A percentile compares a stretch with the other conserved stretches of the same genome.
phyloP scores from a whole-genome alignment of 2,329 filamentous ascomycete genomes.

The Colletotrichum truncatum region DNA sequence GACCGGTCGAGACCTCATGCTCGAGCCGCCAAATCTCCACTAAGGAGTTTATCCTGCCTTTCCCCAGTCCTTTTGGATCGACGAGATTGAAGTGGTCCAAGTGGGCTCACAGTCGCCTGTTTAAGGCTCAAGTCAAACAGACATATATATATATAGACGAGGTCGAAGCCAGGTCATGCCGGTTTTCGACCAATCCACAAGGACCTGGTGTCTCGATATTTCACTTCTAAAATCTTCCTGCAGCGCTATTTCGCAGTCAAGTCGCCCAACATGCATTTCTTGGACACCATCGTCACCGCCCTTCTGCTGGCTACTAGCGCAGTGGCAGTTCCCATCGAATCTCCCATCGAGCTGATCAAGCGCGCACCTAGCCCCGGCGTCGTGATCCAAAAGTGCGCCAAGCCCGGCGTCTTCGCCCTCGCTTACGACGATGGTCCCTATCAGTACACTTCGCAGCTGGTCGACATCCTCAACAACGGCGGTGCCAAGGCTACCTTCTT shows the following conservation, averaged over 20 bases:
- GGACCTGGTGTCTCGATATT: neutral
- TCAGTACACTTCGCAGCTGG: conserved; percentile 55
- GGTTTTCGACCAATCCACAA: neutral
- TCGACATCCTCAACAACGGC: conserved; percentile 59
- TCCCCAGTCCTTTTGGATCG: neutral
- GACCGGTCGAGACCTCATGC: neutral
- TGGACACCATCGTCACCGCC: conserved; percentile 35
- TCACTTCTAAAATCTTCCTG: neutral
- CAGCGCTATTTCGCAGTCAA: neutral
- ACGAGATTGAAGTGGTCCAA: conserved; percentile 22
- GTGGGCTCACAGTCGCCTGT: conserved; percentile 11
- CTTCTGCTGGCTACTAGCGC: conserved; percentile 39
- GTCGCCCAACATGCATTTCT: conserved; percentile 34
- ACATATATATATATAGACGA: conserved; percentile 23
- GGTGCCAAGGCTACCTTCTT: conserved; percentile 64
- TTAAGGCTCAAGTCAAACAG: neutral
- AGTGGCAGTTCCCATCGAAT: conserved; percentile 40
- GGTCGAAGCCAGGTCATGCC: neutral
- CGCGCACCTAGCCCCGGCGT: conserved; percentile 50
- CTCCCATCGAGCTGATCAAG: conserved; percentile 51
- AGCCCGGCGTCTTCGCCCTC: conserved; percentile 56
- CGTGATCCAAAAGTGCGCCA: conserved; percentile 55
- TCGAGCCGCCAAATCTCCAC: neutral
- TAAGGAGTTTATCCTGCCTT: conserved; percentile 4
- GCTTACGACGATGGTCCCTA: conserved; percentile 64